Base-by-base conservation (phyloP, 768 basidiomycete genomes). In the Suillus brevipes region DNA sequence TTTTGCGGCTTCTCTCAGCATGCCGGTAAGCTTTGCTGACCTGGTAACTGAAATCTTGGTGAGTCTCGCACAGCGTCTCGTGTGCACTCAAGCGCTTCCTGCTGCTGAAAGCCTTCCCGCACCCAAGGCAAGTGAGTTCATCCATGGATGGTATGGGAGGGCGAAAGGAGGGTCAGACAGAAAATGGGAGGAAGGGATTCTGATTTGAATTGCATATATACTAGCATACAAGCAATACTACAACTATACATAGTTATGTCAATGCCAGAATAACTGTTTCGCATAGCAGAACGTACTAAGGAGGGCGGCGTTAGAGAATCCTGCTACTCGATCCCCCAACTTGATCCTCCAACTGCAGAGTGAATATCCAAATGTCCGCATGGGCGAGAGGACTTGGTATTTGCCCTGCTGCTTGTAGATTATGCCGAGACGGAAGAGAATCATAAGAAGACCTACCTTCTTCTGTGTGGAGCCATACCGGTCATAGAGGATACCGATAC, bases 331-430 rank as follows among this genome's bases (percentile, higher is more conserved):
- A 37, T 37, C 37, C 37, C 37, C 9, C 37, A 37, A 37, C 37
- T 37, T 12, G 37, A 37, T 37, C 37, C 37, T 37, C 34, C 34
- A 34, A 34, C 34, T 3, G 3, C n/a, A n/a, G n/a, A n/a, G n/a
- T n/a, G n/a, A n/a, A n/a, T n/a, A n/a, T n/a, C n/a, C n/a, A n/a
- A n/a, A n/a, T n/a, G n/a, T n/a, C n/a, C n/a, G n/a, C n/a, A n/a
- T n/a, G n/a, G n/a, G n/a, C n/a, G n/a, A n/a, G n/a, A n/a, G n/a
- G n/a, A n/a, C n/a, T n/a, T n/a, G n/a, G 70, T 94, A 98, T 79
- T 98, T 98, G 71, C 91, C 89, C 74, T 99, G 96, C 73, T 98
- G 97, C 80, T 99, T 99, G 84, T 99, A 99, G 67, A 99, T 99
- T 74, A 99, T 99, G 43, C 97, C 97, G 16, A 99, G 85, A 40